Evolutionary conservation across 768 basidiomycete genomes (phyloP), one percentile per base, ranked within the genome.

Genomic region (Suillus plorans): DNA sequence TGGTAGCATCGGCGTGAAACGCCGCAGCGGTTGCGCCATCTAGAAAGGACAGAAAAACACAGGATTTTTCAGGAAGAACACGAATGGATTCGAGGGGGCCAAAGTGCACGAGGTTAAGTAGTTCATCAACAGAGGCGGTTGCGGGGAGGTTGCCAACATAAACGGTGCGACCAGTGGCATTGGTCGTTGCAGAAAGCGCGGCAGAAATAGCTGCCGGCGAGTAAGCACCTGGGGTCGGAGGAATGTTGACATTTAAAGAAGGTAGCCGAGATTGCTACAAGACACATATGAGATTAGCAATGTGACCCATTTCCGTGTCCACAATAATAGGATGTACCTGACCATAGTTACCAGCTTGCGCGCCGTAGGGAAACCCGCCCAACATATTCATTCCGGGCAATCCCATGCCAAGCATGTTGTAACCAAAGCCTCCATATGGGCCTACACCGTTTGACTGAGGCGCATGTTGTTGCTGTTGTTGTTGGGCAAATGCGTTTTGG

Each of bases 11-110:
- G 45, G 97, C 96, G 72, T 97, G 94, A 85, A 99, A 99, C 0
- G 95, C 95, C 0, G 94, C 93, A 10, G 97, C 95, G 6, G 93
- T 97, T 36, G 87, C 83, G 25, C 90, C 91, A 64, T 99, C 96
- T 62, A 99, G 85, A 88, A 99, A 99, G 36, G 95, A 97, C 64
- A 99, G 87, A 84, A 99, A 99, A 60, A 97, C 95, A 76, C 97
- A 99, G 2, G 90, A 92, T 77, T 98, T 98, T 76, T 99, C 97
- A 53, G 95, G 94, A 12, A 99, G 86, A 42, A 99, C 92, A 57
- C 95, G 91, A 72, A 99, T 90, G 56, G 88, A 90, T 76, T 99
- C 97, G 69, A 99, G 89, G 0, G 97, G 97, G 4, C 97, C 97
- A 73, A 98, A 99, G 72, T 97, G 95, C 64, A 99, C 97, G 69